phyloP scores from a whole-genome alignment of 2,329 filamentous ascomycete species.

The Diaporthe nobilis region DNA sequence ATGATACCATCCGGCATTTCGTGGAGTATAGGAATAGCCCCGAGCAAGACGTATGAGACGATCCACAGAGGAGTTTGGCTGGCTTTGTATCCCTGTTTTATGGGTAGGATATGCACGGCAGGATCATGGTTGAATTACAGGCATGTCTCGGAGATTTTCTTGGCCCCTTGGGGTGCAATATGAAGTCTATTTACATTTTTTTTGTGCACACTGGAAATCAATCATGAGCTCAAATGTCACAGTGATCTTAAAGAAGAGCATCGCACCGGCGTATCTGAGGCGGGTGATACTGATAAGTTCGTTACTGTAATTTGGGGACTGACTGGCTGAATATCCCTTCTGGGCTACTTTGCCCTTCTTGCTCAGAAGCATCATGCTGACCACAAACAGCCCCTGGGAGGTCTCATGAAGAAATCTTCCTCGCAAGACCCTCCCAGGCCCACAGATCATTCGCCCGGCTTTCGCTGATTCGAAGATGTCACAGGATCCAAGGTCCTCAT shows the following conservation, averaged over 20 bases:
- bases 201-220: neutral
- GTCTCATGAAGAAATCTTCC: neutral
- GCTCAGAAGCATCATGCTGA: neutral
- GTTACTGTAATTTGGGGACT: neutral
- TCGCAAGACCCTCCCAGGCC: neutral
- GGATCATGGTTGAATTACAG: slow-evolving; percentile 30
- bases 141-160: neutral
- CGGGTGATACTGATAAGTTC: too few species aligned
- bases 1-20: slow-evolving; percentile 37
- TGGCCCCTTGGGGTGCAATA: neutral
- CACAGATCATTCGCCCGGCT: neutral
- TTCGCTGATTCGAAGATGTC: neutral
- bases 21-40: neutral
- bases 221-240: neutral
- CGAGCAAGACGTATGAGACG: slow-evolving; percentile 6
- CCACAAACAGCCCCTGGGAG: neutral
- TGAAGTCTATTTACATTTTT: too few species aligned
- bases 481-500: neutral
- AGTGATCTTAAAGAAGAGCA: neutral
- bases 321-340: neutral
- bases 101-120: slow-evolving; percentile 1
- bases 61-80: slow-evolving; percentile 19
- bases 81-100: slow-evolving; percentile 13
- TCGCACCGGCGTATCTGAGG: neutral
- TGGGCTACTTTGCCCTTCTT: too few species aligned